Evolutionary conservation across 768 basidiomycete species (phyloP), one percentile per base, ranked within the genome.

Genomic region (Suillus occidentalis): DNA sequence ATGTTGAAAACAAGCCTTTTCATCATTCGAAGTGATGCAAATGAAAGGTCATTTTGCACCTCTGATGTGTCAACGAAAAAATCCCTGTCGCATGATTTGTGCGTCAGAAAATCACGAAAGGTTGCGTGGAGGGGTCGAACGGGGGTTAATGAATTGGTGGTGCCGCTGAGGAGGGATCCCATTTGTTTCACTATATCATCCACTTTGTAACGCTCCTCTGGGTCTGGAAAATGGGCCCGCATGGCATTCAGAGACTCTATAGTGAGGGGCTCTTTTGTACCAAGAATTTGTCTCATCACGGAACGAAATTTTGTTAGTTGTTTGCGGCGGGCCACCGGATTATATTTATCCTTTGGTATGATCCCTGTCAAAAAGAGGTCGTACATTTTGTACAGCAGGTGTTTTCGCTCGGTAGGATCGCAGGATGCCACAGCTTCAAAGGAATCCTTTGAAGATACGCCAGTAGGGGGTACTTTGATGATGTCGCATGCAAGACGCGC

Each of bases 1-100:
- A 81, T 78, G 61, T 80, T 78, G 70, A 81, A 80, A 55, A 64
- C 63, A 14, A 80, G 71, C 12, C 65, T 43, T 10, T 73, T 64
- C 79, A 80, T 76, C 14, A 74, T 56, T 4, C 56, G 58, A 10
- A 81, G 60, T 16, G 69, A 75, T 14, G 68, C 66, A 9, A 60
- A 49, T 4, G 72, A 69, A 4, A 79, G 69, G 25, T 62, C 47
- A 1, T 40, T 31, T 28, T 77, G 70, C 13, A 45, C 39, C n/a
- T 36, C 47, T 5, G 62, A 64, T 22, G 45, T 43, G 37, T 69
- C 68, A 22, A 69, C 56, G 64, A 39, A 64, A 49, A 67, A 75
- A 10, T 56, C 25, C 34, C 49, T 43, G 34, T 69, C 67, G 5
- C 69, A 66, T 7, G 39, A 22, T 37, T 60, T 2, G 47, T 71